phyloP scores from a whole-genome alignment of 805 yeast species.

The Ogataea paradorogensis region DNA sequence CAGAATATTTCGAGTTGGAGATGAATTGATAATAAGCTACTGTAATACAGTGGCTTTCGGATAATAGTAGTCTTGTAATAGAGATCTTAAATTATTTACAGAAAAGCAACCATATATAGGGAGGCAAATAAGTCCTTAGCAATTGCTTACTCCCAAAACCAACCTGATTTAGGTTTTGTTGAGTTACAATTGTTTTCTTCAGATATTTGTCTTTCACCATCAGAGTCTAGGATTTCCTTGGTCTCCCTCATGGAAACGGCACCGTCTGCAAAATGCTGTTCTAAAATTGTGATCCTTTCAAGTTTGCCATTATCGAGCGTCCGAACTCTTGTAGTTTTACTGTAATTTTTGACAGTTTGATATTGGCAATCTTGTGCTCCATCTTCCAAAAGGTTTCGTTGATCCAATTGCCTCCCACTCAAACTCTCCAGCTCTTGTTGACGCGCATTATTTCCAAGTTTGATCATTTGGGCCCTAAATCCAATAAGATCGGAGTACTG shows the following conservation, averaged over 20 bases:
- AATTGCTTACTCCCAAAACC: constrained; percentile 30
- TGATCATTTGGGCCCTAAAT: constrained; percentile 61
- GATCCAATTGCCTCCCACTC: constrained; percentile 23
- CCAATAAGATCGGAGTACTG: constrained; percentile 62
- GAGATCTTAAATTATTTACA: background rate
- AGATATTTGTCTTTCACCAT: constrained; percentile 34
- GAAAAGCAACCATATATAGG: too few relatives aligned
- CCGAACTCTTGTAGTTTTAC: constrained; percentile 33
- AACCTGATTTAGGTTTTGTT: constrained; percentile 21
- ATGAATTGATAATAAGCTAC: constrained; percentile 43
- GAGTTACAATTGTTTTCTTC: constrained; percentile 13
- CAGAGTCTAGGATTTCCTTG: constrained; percentile 36
- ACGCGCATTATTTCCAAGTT: constrained; percentile 40
- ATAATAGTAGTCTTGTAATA: constrained; percentile 14
- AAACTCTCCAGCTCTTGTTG: constrained; percentile 23
- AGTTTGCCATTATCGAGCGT: constrained; percentile 42
- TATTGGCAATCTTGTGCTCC: background rate
- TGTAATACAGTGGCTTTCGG: constrained; percentile 49
- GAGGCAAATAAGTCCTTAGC: background rate
- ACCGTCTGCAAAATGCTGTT: constrained; percentile 44
- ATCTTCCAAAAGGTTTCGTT: constrained; percentile 27
- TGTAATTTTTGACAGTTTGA: constrained; percentile 24
- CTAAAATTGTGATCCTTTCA: constrained; percentile 38
- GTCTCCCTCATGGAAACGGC: constrained; percentile 36
- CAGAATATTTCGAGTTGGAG: constrained; percentile 34